A percentile compares a stretch with the other conserved stretches of the same genome.
These are phyloP conservation scores for Plasmodium cynomolgi DNA, from an alignment of 169 alveolate genomes.

Conservation along the genomic window DNA sequence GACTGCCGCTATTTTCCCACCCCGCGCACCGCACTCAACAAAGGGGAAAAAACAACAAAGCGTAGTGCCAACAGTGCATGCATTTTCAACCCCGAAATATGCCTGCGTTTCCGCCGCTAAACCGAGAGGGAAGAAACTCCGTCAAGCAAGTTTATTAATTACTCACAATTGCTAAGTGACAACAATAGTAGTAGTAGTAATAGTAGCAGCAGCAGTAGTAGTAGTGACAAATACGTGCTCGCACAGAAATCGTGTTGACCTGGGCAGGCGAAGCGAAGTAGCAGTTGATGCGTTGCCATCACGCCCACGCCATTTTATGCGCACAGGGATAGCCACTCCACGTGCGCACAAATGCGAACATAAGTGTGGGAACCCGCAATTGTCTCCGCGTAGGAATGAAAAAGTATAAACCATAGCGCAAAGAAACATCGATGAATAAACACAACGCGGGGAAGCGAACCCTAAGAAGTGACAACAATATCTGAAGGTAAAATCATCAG, in stretches of 20 bases:
- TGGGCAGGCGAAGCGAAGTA: not conserved
- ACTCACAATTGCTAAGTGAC: not conserved
- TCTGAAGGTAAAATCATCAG: not conserved
- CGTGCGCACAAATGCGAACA: not conserved
- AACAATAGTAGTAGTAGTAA: not conserved
- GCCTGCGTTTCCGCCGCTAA: not conserved
- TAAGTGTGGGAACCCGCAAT: not conserved
- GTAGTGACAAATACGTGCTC: not conserved
- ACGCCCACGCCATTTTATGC: not conserved
- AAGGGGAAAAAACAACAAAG: not conserved
- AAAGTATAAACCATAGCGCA: not conserved
- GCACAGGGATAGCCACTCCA: not conserved
- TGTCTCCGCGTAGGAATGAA: not conserved
- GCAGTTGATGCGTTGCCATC: not conserved
- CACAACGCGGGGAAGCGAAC: not conserved
- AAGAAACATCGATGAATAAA: not conserved
- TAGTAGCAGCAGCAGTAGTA: not conserved
- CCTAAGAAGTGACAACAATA: not conserved
- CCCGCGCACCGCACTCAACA: not conserved
- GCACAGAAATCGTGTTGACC: not conserved
- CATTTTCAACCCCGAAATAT: not conserved
- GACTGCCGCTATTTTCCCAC: not conserved
- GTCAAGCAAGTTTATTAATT: not conserved
- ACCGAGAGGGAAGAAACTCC: not conserved
- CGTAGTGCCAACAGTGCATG: not conserved